Percentiles rank a stretch among this genome's conserved stretches.
phyloP scores from a whole-genome alignment of 2,329 filamentous ascomycete genomes.

The Cladophialophora psammophila region DNA sequence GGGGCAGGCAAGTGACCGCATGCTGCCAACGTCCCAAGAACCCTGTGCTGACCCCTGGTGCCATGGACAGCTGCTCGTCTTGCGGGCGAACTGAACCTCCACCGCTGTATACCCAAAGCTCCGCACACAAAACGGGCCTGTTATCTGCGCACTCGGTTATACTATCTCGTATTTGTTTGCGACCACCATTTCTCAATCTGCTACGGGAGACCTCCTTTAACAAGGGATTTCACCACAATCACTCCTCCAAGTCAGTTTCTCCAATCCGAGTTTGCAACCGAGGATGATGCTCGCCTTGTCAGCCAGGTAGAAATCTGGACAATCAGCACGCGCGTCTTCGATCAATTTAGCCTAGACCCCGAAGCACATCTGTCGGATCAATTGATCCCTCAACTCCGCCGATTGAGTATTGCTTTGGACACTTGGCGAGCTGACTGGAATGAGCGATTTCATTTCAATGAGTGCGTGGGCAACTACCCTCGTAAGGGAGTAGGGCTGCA shows the following conservation, averaged over 20 bases:
- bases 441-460: constrained; percentile 54
- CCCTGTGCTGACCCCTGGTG: not conserved
- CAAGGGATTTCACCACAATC: constrained; percentile 64
- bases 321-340: constrained; percentile 64
- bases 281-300: constrained; percentile 63
- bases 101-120: constrained; percentile 59
- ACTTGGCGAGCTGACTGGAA: constrained; percentile 61
- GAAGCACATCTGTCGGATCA: constrained; percentile 61
- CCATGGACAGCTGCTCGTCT: constrained; percentile 60
- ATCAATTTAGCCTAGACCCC: constrained; percentile 64
- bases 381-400: constrained; percentile 52
- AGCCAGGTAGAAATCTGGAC: constrained; percentile 66
- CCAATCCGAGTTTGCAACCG: constrained; percentile 57
- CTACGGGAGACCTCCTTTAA: constrained; percentile 65
- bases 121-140: constrained; percentile 32
- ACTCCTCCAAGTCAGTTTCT: constrained; percentile 64
- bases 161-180: constrained; percentile 70
- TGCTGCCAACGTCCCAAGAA: not conserved
- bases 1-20: constrained; percentile 46
- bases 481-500: constrained; percentile 60
- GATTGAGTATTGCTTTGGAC: constrained; percentile 56
- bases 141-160: constrained; percentile 61
- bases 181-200: constrained; percentile 70
- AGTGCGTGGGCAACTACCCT: constrained; percentile 58
- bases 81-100: constrained; percentile 64